These are phyloP conservation scores for Cryptosporidium ubiquitum DNA, from an alignment of 169 alveolate genomes.

Conservation along the genomic window DNA sequence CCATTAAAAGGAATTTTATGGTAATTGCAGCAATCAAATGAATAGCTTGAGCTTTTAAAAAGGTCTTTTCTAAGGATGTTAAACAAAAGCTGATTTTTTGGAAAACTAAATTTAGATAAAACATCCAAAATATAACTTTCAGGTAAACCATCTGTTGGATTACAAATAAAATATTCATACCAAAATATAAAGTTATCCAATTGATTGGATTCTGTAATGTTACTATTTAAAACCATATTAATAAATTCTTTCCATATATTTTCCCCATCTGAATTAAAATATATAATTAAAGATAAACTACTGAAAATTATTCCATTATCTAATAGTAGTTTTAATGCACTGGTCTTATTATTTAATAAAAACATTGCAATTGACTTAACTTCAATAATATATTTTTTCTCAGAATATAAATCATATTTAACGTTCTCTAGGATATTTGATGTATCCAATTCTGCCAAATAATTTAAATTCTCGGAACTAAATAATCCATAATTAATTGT, in stretches of 20 bases:
- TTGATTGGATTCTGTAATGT: not conserved
- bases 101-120: not conserved
- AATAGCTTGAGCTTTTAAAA: not conserved
- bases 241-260: not conserved
- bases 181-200: constrained; percentile 14
- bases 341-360: constrained; percentile 12
- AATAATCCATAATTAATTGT: not conserved
- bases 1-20: constrained; percentile 40
- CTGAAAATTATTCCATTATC: constrained; percentile 15
- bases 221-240: not conserved
- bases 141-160: not conserved
- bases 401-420: not conserved
- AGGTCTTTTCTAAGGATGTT: not conserved
- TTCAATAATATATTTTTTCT: constrained; percentile 15
- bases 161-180: constrained; percentile 25
- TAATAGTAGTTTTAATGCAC: not conserved
- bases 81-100: not conserved
- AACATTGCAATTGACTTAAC: constrained; percentile 21
- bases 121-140: not conserved
- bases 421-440: not conserved
- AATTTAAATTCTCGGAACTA: not conserved
- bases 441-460: not conserved
- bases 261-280: constrained; percentile 8
- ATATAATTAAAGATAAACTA: constrained; percentile 23
- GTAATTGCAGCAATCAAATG: constrained; percentile 21